Evolutionary conservation across 2,329 filamentous ascomycete genomes (phyloP).

Genomic region (Cercospora janseana): DNA sequence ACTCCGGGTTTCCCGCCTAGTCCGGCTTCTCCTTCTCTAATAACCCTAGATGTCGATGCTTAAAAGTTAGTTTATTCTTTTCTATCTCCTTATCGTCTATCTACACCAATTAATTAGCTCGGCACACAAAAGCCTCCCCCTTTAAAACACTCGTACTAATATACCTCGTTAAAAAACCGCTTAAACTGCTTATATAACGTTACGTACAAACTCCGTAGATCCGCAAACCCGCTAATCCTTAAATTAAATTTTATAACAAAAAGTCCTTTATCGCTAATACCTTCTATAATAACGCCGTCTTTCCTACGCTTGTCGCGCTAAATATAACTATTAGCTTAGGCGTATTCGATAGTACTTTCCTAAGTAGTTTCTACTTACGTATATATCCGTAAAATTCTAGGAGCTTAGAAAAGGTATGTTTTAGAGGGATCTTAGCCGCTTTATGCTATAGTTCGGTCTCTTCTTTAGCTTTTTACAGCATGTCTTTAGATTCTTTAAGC

Average conservation of each 20-base stretch:
- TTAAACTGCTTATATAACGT: constrained; percentile 23
- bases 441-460: constrained; percentile 21
- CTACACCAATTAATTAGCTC: too few relatives aligned
- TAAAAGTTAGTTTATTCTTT: constrained; percentile 23
- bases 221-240: constrained; percentile 23
- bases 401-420: constrained; percentile 22
- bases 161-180: constrained; percentile 22
- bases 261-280: constrained; percentile 24
- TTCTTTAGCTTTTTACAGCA: constrained; percentile 23
- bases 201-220: constrained; percentile 21
- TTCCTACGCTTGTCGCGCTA: constrained; percentile 24
- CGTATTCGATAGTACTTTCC: constrained; percentile 20
- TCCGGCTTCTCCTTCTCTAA: constrained; percentile 23
- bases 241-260: constrained; percentile 26
- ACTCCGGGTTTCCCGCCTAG: constrained; percentile 16
- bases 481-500: constrained; percentile 23
- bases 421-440: constrained; percentile 20
- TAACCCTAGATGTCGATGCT: constrained; percentile 19
- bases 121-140: too few relatives aligned
- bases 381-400: constrained; percentile 23
- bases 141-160: too few relatives aligned
- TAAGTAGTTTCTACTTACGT: constrained; percentile 17
- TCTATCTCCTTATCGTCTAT: constrained; percentile 25
- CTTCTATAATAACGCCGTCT: constrained; percentile 23
- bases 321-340: constrained; percentile 24